Base-by-base conservation (phyloP, 345 rosid species). In the Erysimum cheiranthoides region DNA sequence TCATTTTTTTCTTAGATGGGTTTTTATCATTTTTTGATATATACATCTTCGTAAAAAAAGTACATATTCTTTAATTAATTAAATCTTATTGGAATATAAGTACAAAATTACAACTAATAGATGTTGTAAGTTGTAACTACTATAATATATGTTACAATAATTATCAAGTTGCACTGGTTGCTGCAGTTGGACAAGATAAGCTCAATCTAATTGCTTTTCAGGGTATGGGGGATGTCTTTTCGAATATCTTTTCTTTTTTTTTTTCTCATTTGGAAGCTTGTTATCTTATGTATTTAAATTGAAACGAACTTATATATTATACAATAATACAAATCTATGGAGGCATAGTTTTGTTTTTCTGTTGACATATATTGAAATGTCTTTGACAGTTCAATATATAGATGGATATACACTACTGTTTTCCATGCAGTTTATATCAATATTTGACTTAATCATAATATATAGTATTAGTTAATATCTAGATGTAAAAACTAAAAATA, bases 171-270 rank as follows among this genome's bases (percentile, higher is more conserved):
- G 73, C 52, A 17, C 60, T 54, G 49, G 57, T 54, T 46, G 42
- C 59, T 45, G 25, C 66, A 66, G 59, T 4, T 66, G 67, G 78
- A 57, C 47, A 57, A 74, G 78, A 74, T 74, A 57, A 66, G 78
- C 51, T 35, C 36, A 36, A 74, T 45, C 59, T 10, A 35, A 35
- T n/a, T 65, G 67, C 60, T 66, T 66, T 18, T n/a, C 67, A 66
- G 52, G 39, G 47, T 32, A 54, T 66, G 66, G 66, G 25, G 43
- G 39, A 57, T 74, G 12, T 39, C 43, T 51, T 62, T 57, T 42
- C 27, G 32, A 47, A 49, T 34, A 5, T 35, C 6, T 54, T 0
- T n/a, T n/a, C n/a, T n/a, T 38, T 8, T 38, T 38, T 4, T 43
- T 71, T 28, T 61, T 8, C 6, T 61, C 50, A 36, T 49, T 27